These are phyloP conservation scores for Phytophthora crassamura DNA, from an alignment of 352 stramenopile species.

Conservation along the genomic window DNA sequence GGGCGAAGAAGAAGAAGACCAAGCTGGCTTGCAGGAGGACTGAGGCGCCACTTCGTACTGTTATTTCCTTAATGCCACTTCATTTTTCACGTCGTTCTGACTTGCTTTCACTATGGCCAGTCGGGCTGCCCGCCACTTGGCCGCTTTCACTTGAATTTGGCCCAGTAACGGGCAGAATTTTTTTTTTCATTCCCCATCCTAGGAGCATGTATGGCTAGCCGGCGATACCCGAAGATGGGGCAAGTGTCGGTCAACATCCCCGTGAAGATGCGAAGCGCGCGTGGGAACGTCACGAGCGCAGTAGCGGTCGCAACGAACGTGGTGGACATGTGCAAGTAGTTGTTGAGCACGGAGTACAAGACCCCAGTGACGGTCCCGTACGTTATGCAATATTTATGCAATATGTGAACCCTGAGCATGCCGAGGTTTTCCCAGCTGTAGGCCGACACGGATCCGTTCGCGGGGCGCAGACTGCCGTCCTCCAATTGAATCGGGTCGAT, in stretches of 20 bases:
- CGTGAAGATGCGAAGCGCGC: slow-evolving; percentile 52
- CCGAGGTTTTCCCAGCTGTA: slow-evolving; percentile 37
- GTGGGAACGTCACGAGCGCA: slow-evolving; percentile 44
- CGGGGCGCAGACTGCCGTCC: slow-evolving; percentile 12
- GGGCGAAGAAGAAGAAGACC: too few species aligned
- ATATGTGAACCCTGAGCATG: slow-evolving; percentile 45
- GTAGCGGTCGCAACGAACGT: slow-evolving; percentile 43
- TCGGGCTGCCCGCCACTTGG: too few species aligned
- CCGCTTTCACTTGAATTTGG: too few species aligned
- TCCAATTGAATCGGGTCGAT: slow-evolving; percentile 1
- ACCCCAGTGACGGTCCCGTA: slow-evolving; percentile 34
- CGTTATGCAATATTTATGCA: slow-evolving; percentile 35
- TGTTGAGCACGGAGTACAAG: slow-evolving; percentile 55
- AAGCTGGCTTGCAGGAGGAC: too few species aligned
- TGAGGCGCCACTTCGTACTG: too few species aligned
- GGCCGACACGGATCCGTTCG: slow-evolving; percentile 15
- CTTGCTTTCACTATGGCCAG: too few species aligned
- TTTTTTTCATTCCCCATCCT: too few species aligned
- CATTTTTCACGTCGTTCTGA: too few species aligned
- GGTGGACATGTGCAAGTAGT: slow-evolving; percentile 56
- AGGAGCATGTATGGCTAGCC: slow-evolving; percentile 79
- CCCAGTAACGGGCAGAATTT: too few species aligned
- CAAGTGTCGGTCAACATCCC: slow-evolving; percentile 70
- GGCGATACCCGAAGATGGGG: slow-evolving; percentile 72
- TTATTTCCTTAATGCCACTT: too few species aligned